Base-by-base conservation (phyloP, 352 stramenopile species). In the Pythium periplocum region DNA sequence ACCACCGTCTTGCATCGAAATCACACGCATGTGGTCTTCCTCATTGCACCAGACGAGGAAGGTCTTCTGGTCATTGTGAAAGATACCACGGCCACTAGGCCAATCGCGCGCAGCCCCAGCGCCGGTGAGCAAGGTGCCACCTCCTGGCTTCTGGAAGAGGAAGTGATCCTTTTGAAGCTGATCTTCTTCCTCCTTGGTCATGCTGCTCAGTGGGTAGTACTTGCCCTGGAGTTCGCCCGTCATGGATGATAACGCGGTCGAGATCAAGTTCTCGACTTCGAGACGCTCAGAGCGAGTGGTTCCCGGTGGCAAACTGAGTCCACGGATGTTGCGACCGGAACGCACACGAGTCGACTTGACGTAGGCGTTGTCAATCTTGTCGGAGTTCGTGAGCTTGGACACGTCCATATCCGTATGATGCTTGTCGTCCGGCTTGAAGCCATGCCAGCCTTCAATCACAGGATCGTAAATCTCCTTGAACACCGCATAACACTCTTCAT, bases 321-420 rank as follows among this genome's bases (percentile, higher is more conserved):
- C 90, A 37, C 88, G 79, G 39, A 98, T 86, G 45, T 90, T 97
- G 41, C 93, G 72, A 0, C 91, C 90, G 10, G 95, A 82, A 48
- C 93, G 86, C 47, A 98, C 93, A 33, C 93, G 84, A 6, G 93
- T 98, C 38, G 90, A 97, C 41, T 95, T 62, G 44, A 98, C 91
- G 56, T 97, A 98, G 7, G 37, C 61, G 45, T 73, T 78, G 55
- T 83, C 72, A 43, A 90, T 78, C 51, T 84, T 84, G 45, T 86
- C 77, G 32, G 73, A 68, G 57, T 83, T 73, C 37, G 71, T 62
- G 11, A 95, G 66, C 62, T 95, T 93, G 10, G 68, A 73, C 39
- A 83, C 68, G 50, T 93, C 81, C 55, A 95, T 86, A 52, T 95
- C 85, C 11, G 80, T 90, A 47, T 84, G 66, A 68, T 95, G 85